phyloP scores from a whole-genome alignment of 371 early-diverging fungal genomes.

The Coemansia sp. region DNA sequence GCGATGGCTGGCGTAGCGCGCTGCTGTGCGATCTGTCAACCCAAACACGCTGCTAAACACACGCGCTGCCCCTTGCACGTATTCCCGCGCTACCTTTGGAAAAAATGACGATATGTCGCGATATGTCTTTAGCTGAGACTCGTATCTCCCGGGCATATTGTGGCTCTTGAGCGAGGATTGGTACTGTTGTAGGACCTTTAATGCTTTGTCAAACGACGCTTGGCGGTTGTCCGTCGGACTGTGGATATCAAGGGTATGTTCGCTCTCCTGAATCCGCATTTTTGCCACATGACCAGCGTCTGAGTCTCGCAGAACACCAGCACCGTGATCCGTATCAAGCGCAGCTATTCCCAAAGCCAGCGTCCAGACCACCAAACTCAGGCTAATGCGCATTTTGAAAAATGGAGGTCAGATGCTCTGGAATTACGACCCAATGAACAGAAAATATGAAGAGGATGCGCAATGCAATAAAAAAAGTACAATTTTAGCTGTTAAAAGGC shows the following conservation, averaged over 20 bases:
- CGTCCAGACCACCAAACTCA: neutral
- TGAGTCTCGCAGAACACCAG: neutral
- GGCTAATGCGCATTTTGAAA: slow-evolving; percentile 1
- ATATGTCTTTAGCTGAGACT: slow-evolving; percentile 2
- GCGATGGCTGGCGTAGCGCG: neutral
- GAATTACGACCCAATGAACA: neutral
- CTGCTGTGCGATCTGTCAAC: neutral
- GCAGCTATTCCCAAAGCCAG: slow-evolving; percentile 2
- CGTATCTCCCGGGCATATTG: neutral
- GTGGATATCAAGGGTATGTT: neutral
- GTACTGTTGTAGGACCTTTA: slow-evolving; percentile 46
- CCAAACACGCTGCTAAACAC: neutral
- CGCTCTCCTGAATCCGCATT: neutral
- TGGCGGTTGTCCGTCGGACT: neutral
- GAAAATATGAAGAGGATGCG: neutral
- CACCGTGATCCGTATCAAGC: neutral
- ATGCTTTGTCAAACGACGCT: slow-evolving; percentile 34
- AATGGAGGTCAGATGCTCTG: neutral
- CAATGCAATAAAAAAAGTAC: neutral
- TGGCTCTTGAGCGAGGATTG: neutral
- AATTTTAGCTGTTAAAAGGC: neutral
- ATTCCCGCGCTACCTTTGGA: slow-evolving; percentile 6
- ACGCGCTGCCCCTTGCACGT: neutral
- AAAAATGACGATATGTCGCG: slow-evolving; percentile 10
- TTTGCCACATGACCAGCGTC: neutral